A percentile compares a stretch with the other conserved stretches of the same genome.
These are phyloP conservation scores for Casuarina cunninghamiana DNA, from an alignment of 306 rosid species.

Conservation along the genomic window DNA sequence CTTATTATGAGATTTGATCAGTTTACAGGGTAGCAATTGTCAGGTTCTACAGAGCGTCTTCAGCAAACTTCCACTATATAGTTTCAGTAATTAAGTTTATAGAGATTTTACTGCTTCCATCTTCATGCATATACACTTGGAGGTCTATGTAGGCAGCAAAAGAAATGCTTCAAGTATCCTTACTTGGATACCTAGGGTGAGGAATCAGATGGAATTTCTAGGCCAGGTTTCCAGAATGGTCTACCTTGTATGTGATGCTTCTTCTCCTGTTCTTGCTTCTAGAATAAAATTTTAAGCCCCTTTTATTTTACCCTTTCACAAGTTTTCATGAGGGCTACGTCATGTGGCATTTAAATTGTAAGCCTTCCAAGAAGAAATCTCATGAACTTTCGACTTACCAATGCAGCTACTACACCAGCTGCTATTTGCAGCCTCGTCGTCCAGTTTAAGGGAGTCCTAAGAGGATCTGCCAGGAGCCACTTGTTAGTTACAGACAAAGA, in stretches of 20 bases:
- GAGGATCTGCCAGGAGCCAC: conserved; percentile 64
- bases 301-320: background rate
- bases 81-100: background rate
- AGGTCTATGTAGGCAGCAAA: background rate
- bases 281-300: background rate
- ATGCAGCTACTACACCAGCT: conserved; percentile 74
- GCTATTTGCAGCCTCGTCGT: conserved; percentile 83
- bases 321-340: background rate
- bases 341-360: conserved; percentile 7
- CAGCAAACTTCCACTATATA: background rate
- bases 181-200: background rate
- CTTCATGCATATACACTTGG: background rate
- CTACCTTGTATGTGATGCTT: background rate
- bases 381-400: conserved; percentile 47
- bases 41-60: background rate
- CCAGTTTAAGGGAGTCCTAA: conserved; percentile 89
- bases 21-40: background rate
- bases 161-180: background rate
- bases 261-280: conserved; percentile 1
- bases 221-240: background rate
- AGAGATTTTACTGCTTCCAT: background rate
- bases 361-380: conserved; percentile 9
- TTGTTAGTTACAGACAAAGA: conserved; percentile 24
- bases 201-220: background rate
- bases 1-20: background rate